Conservation (phyloP, 805 yeast genomes). For the Kuraishia hungarica region DNA sequence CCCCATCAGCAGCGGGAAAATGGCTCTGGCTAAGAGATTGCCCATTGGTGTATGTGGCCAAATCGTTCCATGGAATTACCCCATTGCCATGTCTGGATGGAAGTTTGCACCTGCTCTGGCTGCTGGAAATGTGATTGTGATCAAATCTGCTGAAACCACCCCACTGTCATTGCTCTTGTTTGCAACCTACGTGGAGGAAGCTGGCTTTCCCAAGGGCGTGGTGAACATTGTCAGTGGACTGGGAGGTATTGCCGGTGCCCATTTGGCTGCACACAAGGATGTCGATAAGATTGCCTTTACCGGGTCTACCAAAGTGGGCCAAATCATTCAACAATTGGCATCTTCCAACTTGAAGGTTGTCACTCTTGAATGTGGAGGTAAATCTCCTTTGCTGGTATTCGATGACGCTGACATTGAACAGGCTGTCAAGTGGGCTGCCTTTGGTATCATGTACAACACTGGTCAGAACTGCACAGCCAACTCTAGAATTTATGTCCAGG, state of each 20-base stretch:
- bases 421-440: constrained; percentile 60
- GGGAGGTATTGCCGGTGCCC: constrained; percentile 64
- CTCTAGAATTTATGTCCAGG: constrained; percentile 53
- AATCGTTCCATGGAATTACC: constrained; percentile 70
- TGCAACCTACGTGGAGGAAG: constrained; percentile 48
- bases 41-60: constrained; percentile 62
- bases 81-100: constrained; percentile 69
- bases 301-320: constrained; percentile 62
- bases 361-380: constrained; percentile 68
- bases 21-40: constrained; percentile 64
- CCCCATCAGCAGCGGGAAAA: constrained; percentile 30
- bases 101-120: constrained; percentile 78
- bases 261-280: constrained; percentile 50
- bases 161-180: constrained; percentile 61
- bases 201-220: constrained; percentile 74
- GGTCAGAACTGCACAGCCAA: constrained; percentile 69
- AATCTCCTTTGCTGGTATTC: constrained; percentile 56
- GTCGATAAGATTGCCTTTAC: constrained; percentile 57
- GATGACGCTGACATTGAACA: constrained; percentile 57
- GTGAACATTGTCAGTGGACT: constrained; percentile 63
- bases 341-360: constrained; percentile 52
- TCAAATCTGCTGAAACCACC: constrained; percentile 71
- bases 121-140: constrained; percentile 64
- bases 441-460: constrained; percentile 55
- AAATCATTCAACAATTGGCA: constrained; percentile 54